Evolutionary conservation across 2,329 filamentous ascomycete genomes (phyloP).

Genomic region (Pyrenophora teres): DNA sequence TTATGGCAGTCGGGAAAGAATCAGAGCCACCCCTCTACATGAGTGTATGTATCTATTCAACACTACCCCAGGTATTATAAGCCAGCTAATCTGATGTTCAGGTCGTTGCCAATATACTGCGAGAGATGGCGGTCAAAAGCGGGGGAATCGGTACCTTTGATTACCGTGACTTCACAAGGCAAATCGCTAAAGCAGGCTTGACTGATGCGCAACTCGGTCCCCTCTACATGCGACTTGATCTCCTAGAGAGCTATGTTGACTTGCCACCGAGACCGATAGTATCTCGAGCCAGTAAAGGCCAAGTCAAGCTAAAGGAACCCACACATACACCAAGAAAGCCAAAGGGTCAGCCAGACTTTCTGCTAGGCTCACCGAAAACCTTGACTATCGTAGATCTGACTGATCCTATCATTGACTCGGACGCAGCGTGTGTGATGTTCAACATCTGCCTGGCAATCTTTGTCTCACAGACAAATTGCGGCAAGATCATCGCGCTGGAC

Average conservation of each 20-base stretch:
- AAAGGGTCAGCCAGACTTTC: conserved; percentile 11
- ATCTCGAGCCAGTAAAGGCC: no score
- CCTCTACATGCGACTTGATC: neutral
- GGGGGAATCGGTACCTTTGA: conserved; percentile 9
- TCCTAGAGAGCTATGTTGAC: neutral
- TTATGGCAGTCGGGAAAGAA: conserved; percentile 24
- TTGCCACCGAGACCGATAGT: no score
- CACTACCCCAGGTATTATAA: no score
- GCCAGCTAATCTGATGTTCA: no score
- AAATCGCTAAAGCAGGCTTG: neutral
- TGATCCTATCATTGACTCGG: conserved; percentile 69
- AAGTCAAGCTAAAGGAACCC: rapidly evolving
- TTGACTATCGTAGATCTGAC: conserved; percentile 72
- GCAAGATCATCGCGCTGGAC: conserved; percentile 68
- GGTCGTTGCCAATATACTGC: conserved; percentile 10
- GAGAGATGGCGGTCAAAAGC: conserved; percentile 15
- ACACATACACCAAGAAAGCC: neutral
- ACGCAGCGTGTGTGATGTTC: conserved; percentile 72
- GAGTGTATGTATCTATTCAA: conserved; percentile 18
- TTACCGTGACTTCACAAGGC: neutral
- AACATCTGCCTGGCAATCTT: conserved; percentile 72
- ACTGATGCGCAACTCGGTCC: neutral
- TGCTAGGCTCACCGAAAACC: conserved; percentile 41
- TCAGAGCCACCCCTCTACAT: conserved; percentile 24
- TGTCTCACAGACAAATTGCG: conserved; percentile 48